These are phyloP conservation scores for Ophiostoma ulmi DNA, from an alignment of 2,329 filamentous ascomycete genomes.

Conservation along the genomic window DNA sequence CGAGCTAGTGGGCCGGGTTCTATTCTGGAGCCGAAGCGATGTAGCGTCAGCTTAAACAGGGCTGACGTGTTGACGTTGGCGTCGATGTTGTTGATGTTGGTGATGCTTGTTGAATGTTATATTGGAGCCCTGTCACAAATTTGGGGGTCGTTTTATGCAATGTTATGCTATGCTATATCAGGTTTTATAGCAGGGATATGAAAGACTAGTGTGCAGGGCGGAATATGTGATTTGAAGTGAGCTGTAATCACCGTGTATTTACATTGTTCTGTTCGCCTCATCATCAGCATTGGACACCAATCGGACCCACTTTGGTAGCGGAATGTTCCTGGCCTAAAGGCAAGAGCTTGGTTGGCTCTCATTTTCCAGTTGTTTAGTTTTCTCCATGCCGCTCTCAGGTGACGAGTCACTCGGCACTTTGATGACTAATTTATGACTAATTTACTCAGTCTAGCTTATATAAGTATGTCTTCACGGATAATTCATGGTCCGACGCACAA, in stretches of 20 bases:
- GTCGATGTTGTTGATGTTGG: not conserved
- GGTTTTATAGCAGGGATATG: not conserved
- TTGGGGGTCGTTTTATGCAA: not conserved
- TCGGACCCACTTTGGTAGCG: not conserved
- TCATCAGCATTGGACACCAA: not conserved
- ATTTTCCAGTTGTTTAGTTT: not conserved
- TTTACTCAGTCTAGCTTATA: not conserved
- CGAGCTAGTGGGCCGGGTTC: not conserved
- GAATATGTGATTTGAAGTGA: not conserved
- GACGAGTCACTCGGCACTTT: not conserved
- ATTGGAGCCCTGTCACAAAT: not conserved
- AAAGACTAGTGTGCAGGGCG: not conserved
- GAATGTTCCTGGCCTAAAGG: not conserved
- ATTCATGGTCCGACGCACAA: slow-evolving; percentile 27
- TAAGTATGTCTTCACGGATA: slow-evolving; percentile 17
- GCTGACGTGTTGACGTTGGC: not conserved
- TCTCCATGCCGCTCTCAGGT: not conserved
- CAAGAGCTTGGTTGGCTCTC: not conserved
- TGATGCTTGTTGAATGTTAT: not conserved
- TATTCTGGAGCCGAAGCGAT: not conserved
- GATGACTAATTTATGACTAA: not conserved
- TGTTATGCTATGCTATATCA: not conserved
- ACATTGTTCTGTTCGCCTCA: not conserved
- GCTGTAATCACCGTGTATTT: not conserved
- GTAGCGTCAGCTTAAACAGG: not conserved